Percentiles rank a stretch among this genome's conserved stretches.
phyloP scores from a whole-genome alignment of 2,329 filamentous ascomycete genomes.

The Sclerotinia borealis region DNA sequence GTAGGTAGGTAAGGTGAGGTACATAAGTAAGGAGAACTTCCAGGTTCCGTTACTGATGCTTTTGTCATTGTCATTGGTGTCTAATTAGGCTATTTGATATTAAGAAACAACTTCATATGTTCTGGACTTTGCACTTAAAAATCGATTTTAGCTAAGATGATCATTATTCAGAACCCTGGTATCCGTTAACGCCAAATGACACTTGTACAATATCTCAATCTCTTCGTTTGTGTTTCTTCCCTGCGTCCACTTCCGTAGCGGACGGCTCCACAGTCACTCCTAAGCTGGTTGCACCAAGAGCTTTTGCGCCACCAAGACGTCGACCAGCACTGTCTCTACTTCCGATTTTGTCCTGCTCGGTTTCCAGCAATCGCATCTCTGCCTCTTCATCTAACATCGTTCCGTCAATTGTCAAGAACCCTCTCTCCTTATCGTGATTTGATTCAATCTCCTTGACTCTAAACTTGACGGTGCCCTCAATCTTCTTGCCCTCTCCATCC shows the following conservation, averaged over 20 bases:
- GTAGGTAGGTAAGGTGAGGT: not conserved
- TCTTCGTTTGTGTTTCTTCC: constrained; percentile 8
- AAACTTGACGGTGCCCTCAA: constrained; percentile 68
- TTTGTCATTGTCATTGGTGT: no score
- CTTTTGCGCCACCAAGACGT: constrained; percentile 27
- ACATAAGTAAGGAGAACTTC: not conserved
- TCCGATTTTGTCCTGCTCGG: constrained; percentile 42
- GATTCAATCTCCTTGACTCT: constrained; percentile 81
- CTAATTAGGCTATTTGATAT: not conserved
- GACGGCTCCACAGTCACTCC: constrained; percentile 26
- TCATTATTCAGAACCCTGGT: constrained; percentile 13
- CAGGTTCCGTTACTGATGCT: no score
- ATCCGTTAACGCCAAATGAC: constrained; percentile 4
- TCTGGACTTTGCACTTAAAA: not conserved
- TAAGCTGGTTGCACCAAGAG: constrained; percentile 30
- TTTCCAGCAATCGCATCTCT: constrained; percentile 53
- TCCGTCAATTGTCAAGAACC: constrained; percentile 79
- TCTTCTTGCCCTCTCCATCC: constrained; percentile 60
- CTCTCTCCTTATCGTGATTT: constrained; percentile 65
- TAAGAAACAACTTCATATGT: not conserved
- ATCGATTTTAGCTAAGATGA: not conserved
- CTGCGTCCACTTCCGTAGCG: constrained; percentile 9
- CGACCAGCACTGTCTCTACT: constrained; percentile 38
- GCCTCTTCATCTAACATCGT: constrained; percentile 70
- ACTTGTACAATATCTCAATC: constrained; percentile 4